Base-by-base conservation (phyloP, 345 rosid species). In the Combretum micranthum region DNA sequence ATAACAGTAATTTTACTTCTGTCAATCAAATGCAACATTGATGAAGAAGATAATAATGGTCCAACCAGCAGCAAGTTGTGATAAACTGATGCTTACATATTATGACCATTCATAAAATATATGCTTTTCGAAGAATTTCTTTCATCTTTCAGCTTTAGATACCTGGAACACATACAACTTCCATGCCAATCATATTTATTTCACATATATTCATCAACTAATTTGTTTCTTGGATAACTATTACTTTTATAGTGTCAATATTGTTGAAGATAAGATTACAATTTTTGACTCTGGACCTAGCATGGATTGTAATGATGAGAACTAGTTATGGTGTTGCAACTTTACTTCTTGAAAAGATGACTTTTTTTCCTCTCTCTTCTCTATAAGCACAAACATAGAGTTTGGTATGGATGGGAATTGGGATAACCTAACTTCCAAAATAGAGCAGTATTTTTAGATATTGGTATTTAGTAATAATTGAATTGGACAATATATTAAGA, bases 231-330 rank as follows among this genome's bases (percentile, higher is more conserved):
- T 20, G 44, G 7, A 49, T 47, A 6, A n/a, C 39, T 20, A 55
- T 55, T 20, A 43, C 17, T 15, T n/a, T n/a, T n/a, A 51, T 55
- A 87, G 91, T 1, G 80, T 87, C 65, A 69, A 79, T 52, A 50
- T 87, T 55, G 46, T 13, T 50, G 57, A 64, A 55, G 79, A 79
- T 58, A 60, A 23, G 56, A 76, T 87, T 62, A 67, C 83, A 54
- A 74, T 87, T 56, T 80, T 87, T 74, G 96, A 87, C 68, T 60
- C 89, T n/a, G 96, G 92, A 56, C 72, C 65, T 56, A 92, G 92
- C 69, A 87, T 87, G 96, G 92, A 87, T 61, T 67, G 61, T 26
- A 80, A 80, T 62, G 85, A 80, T 13, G 75, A 69, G 55, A 77
- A 79, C 55, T 74, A 76, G 96, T 92, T 87, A 69, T 57, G 69